Evolutionary conservation across 345 rosid species (phyloP).

Genomic region (Eucalyptus cloeziana): DNA sequence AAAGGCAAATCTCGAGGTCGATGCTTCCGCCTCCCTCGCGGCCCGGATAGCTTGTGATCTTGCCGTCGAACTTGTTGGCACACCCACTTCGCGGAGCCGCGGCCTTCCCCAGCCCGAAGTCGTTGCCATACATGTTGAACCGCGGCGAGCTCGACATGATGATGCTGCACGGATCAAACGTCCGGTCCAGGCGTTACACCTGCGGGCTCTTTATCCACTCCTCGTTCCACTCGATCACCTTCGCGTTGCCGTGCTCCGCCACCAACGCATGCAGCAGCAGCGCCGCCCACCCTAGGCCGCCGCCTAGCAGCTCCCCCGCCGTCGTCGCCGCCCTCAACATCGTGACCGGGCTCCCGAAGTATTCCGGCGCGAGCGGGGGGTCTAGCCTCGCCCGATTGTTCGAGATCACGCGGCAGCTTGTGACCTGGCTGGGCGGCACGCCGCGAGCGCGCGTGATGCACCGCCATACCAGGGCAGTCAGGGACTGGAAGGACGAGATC

Average conservation of each 20-base stretch:
- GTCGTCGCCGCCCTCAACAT: slow-evolving; percentile 21
- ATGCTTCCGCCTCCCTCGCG: slow-evolving; percentile 61
- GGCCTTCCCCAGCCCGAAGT: slow-evolving; percentile 84
- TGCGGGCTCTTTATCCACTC: slow-evolving; percentile 38
- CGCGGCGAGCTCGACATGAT: slow-evolving; percentile 87
- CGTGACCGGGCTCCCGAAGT: slow-evolving; percentile 54
- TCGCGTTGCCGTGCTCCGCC: slow-evolving; percentile 23
- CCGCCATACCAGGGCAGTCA: slow-evolving; percentile 59
- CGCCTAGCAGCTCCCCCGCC: slow-evolving; percentile 41
- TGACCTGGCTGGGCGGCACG: slow-evolving; percentile 19
- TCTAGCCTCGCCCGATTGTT: slow-evolving; percentile 44
- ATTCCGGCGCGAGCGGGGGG: slow-evolving; percentile 31
- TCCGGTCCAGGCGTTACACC: slow-evolving; percentile 19
- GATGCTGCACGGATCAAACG: slow-evolving; percentile 42
- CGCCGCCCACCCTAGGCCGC: slow-evolving; percentile 61
- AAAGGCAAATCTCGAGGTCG: slow-evolving; percentile 64
- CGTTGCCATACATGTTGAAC: slow-evolving; percentile 60
- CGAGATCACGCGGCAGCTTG: slow-evolving; percentile 35
- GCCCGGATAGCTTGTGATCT: slow-evolving; percentile 53
- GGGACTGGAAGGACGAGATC: slow-evolving; percentile 64
- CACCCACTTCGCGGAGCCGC: slow-evolving; percentile 64
- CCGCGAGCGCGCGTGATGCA: slow-evolving; percentile 35
- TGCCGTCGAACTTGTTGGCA: slow-evolving; percentile 62
- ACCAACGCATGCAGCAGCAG: slow-evolving; percentile 42
- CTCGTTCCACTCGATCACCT: slow-evolving; percentile 14